Conservation (phyloP, 257 asterid species). For the Nicotiana attenuata region DNA sequence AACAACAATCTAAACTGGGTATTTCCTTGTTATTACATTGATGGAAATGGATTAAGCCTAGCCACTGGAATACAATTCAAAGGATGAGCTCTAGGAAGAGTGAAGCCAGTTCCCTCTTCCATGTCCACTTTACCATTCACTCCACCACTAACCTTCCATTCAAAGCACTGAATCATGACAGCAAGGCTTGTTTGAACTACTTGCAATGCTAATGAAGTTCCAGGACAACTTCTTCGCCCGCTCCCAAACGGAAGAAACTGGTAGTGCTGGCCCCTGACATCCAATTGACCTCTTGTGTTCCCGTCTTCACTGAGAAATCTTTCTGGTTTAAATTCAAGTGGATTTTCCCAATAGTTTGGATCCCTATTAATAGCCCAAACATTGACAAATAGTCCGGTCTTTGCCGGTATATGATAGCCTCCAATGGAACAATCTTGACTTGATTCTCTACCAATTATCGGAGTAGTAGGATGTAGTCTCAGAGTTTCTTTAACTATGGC, state of each 20-base stretch:
- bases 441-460: conserved; percentile 45
- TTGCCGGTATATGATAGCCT: conserved; percentile 48
- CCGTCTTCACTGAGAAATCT: conserved; percentile 37
- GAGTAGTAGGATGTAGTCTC: conserved; percentile 72
- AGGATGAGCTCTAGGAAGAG: conserved; percentile 57
- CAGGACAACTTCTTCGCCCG: conserved; percentile 71
- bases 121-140: conserved; percentile 25
- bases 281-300: conserved; percentile 21
- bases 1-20: too few relatives aligned
- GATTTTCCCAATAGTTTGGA: conserved; percentile 51
- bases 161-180: conserved; percentile 65
- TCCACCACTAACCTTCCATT: conserved; percentile 33
- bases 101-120: conserved; percentile 56
- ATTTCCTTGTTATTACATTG: neutral
- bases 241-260: conserved; percentile 62
- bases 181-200: conserved; percentile 58
- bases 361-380: conserved; percentile 71
- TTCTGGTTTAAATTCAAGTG: conserved; percentile 54
- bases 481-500: conserved; percentile 63
- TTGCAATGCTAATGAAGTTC: conserved; percentile 54
- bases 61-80: conserved; percentile 38
- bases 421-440: conserved; percentile 41
- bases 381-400: conserved; percentile 49
- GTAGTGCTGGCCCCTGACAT: conserved; percentile 68
- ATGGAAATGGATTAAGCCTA: conserved; percentile 29